Evolutionary conservation across 345 rosid species (phyloP).

Genomic region (Pistacia integerrima): DNA sequence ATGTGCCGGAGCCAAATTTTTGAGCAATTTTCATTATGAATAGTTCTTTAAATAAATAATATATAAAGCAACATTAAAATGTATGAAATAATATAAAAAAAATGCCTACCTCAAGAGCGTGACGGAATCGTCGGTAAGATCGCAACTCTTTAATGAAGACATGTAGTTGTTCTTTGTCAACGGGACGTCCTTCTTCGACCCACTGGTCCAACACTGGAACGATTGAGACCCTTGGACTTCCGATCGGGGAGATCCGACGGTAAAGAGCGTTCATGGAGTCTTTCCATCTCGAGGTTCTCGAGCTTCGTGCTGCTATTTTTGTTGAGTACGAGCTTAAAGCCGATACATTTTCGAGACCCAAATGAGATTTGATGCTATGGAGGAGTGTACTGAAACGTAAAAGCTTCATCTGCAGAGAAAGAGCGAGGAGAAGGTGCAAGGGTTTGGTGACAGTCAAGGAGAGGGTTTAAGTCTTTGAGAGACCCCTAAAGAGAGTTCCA

Average conservation of each 20-base stretch:
- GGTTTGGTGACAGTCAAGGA: too few relatives aligned
- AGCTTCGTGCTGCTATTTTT: background rate
- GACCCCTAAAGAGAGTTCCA: background rate
- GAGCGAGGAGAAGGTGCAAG: background rate
- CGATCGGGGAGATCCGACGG: slow-evolving; percentile 35
- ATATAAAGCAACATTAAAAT: too few relatives aligned
- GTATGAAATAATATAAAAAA: background rate
- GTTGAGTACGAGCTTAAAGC: background rate
- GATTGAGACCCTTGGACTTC: slow-evolving; percentile 28
- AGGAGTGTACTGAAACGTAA: background rate
- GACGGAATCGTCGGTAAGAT: slow-evolving; percentile 25
- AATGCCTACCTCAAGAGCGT: slow-evolving; percentile 45
- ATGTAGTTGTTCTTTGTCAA: slow-evolving; percentile 16
- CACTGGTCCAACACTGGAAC: slow-evolving; percentile 44
- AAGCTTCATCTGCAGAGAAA: background rate
- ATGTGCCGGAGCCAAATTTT: too few relatives aligned
- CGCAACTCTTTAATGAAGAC: slow-evolving; percentile 26
- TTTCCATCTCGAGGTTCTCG: background rate
- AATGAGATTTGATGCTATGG: slow-evolving; percentile 11
- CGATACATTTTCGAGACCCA: slow-evolving; percentile 11
- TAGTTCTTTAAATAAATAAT: too few relatives aligned
- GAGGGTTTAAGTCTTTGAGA: too few relatives aligned
- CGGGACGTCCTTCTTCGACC: slow-evolving; percentile 37
- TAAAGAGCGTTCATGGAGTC: slow-evolving; percentile 12
- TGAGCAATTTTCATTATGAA: too few relatives aligned